Evolutionary conservation across 1,284 basidiomycete species (phyloP).

Genomic region (Boletus calvinii): DNA sequence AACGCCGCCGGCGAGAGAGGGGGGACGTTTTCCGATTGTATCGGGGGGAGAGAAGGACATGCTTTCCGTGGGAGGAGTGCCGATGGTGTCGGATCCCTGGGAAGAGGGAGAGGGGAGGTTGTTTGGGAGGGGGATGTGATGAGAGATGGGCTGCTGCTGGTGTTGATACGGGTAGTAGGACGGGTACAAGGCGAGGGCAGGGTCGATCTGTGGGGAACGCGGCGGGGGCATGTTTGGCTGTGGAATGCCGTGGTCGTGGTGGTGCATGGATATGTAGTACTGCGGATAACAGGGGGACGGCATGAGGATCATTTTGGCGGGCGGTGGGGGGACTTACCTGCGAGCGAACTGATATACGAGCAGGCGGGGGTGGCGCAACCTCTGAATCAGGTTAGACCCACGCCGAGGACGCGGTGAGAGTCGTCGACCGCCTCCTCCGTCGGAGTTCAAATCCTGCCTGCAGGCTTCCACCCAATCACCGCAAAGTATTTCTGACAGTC

Average conservation of each 20-base stretch:
- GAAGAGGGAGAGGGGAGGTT: constrained; percentile 68
- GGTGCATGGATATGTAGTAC: constrained; percentile 37
- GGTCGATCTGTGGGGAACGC: constrained; percentile 61
- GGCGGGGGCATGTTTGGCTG: constrained; percentile 52
- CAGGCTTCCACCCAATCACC: not conserved
- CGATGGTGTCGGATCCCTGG: constrained; percentile 70
- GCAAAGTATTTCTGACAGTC: not conserved
- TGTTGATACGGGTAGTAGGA: constrained; percentile 54
- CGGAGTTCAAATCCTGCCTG: constrained; percentile 1
- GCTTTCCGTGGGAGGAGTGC: constrained; percentile 65
- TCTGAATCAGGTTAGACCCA: not conserved
- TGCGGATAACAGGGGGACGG: constrained; percentile 24
- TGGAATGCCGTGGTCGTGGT: constrained; percentile 38
- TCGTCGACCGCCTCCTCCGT: not conserved
- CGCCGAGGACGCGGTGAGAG: not conserved
- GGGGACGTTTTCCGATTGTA: constrained; percentile 64
- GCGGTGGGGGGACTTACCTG: constrained; percentile 16
- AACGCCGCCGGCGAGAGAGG: constrained; percentile 43
- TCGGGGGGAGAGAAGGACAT: constrained; percentile 52
- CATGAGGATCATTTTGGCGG: constrained; percentile 14
- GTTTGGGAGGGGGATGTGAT: constrained; percentile 46
- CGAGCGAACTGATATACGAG: not conserved
- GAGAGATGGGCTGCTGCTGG: constrained; percentile 42
- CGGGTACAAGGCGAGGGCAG: constrained; percentile 60
- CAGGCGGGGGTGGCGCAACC: not conserved